Percentiles rank a stretch among this genome's conserved stretches.
phyloP scores from a whole-genome alignment of 768 basidiomycete species.

The Mycena kentingensis region DNA sequence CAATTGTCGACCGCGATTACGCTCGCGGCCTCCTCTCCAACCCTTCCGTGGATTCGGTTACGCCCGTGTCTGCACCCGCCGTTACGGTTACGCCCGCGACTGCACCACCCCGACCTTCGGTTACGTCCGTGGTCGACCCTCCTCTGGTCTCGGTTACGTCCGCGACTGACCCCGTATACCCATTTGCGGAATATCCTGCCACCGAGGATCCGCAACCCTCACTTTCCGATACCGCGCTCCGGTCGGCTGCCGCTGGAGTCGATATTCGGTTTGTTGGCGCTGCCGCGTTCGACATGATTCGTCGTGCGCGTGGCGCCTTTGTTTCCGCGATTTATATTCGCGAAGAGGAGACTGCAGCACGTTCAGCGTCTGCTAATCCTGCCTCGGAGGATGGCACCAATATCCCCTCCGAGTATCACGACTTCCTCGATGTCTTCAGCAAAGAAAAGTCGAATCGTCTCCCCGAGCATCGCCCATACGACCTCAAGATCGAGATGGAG shows the following conservation, averaged over 20 bases:
- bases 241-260: not conserved
- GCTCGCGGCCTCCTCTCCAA: not conserved
- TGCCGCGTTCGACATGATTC: not conserved
- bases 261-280: not conserved
- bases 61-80: not conserved
- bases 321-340: not conserved
- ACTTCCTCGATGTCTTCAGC: no score
- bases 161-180: not conserved
- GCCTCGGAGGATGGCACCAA: not conserved
- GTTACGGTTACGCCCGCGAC: not conserved
- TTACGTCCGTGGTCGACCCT: no score
- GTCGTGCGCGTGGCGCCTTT: no score
- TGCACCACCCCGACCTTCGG: no score
- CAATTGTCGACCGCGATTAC: not conserved
- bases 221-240: not conserved
- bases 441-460: no score
- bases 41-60: not conserved
- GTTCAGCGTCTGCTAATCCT: not conserved
- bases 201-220: not conserved
- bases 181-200: not conserved
- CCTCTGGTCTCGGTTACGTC: no score
- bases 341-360: not conserved
- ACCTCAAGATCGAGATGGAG: no score
- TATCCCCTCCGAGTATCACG: slow-evolving; percentile 27
- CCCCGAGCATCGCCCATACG: no score